These are phyloP conservation scores for Coemansia asiatica DNA, from an alignment of 192 early-diverging fungal species.

Conservation along the genomic window DNA sequence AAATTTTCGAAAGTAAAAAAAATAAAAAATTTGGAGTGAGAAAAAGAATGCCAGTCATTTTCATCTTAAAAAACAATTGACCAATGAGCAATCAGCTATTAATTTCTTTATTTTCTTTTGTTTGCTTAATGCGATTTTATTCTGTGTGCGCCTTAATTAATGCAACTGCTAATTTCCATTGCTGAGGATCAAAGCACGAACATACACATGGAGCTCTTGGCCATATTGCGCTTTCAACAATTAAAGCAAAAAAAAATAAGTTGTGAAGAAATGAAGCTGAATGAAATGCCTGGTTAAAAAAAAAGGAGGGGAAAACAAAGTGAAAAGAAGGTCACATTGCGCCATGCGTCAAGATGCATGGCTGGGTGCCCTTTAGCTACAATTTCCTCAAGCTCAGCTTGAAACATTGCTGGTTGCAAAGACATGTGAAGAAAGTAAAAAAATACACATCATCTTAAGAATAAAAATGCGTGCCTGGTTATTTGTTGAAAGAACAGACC, in stretches of 20 bases:
- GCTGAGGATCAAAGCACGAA: not conserved
- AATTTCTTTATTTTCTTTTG: not conserved
- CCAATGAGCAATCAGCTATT: not conserved
- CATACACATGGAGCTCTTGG: no score
- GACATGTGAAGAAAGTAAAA: constrained; percentile 7
- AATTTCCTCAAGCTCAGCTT: not conserved
- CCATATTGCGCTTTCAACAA: no score
- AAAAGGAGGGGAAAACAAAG: not conserved
- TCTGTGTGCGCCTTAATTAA: not conserved
- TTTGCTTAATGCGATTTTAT: not conserved
- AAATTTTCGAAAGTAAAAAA: not conserved
- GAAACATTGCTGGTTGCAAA: not conserved
- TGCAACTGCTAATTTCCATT: not conserved
- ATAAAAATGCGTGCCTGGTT: not conserved
- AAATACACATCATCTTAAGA: not conserved
- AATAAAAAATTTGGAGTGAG: not conserved
- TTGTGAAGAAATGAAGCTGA: not conserved
- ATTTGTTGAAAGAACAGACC: not conserved
- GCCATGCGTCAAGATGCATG: constrained; percentile 17
- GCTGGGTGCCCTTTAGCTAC: not conserved
- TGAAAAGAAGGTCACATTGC: not conserved
- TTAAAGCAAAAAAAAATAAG: not conserved
- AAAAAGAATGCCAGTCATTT: not conserved
- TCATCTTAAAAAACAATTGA: no score
- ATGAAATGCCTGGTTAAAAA: not conserved